Percentiles rank a stretch among this genome's conserved stretches.
phyloP scores from a whole-genome alignment of 768 basidiomycete species.

The Psilocybe cyanescens region DNA sequence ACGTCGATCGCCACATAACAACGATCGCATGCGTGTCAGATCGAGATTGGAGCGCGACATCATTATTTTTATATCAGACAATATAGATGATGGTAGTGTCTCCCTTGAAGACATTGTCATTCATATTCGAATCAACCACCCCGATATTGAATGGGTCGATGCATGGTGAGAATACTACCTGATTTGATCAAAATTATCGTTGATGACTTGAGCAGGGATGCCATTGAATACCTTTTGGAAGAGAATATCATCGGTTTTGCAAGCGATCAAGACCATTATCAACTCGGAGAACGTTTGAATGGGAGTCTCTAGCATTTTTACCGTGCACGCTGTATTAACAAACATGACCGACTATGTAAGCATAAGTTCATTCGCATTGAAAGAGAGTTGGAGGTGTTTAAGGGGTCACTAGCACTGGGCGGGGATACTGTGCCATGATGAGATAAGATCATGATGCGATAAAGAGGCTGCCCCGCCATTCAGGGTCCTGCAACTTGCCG shows the following conservation, averaged over 20 bases:
- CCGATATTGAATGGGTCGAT: not conserved
- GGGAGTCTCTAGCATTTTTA: not conserved
- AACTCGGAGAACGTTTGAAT: not conserved
- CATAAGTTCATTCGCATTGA: no score
- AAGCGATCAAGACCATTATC: not conserved
- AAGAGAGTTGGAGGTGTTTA: no score
- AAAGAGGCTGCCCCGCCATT: not conserved
- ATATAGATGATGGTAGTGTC: constrained; percentile 64
- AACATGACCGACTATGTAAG: no score
- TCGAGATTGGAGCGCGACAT: constrained; percentile 63
- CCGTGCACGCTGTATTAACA: not conserved
- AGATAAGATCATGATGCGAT: not conserved
- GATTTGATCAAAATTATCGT: not conserved
- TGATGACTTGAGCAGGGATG: not conserved
- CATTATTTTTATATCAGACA: constrained; percentile 58
- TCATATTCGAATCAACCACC: constrained; percentile 35
- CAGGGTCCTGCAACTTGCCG: not conserved
- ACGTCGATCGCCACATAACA: not conserved
- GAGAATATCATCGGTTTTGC: not conserved
- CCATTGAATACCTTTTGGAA: not conserved
- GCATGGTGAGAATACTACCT: not conserved
- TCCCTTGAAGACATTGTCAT: constrained; percentile 64
- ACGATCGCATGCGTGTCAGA: not conserved
- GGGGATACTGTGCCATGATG: not conserved
- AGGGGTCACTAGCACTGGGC: not conserved